A percentile compares a stretch with the other conserved stretches of the same genome.
Evolutionary conservation across 208 protist genomes (phyloP).

Genomic region (Leishmania braziliensis): DNA sequence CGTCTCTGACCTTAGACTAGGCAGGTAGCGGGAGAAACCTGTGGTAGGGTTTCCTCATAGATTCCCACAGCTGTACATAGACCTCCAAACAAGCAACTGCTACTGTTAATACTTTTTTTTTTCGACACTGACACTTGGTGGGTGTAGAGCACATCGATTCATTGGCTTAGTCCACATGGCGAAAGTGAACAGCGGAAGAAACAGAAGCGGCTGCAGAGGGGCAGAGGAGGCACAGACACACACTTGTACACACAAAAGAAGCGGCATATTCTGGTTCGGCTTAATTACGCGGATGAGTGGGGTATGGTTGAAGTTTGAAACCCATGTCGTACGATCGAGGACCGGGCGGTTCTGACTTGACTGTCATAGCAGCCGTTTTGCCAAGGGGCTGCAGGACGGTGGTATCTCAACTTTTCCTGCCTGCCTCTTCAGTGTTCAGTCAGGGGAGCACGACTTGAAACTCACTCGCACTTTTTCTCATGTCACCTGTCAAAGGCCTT

Average conservation of each 20-base stretch:
- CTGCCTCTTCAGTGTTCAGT: neutral
- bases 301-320: neutral
- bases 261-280: neutral
- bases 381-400: neutral
- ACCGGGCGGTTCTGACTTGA: neutral
- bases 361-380: neutral
- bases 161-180: neutral
- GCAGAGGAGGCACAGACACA: neutral
- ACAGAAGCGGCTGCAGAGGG: neutral
- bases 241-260: neutral
- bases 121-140: neutral
- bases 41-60: conserved; percentile 1
- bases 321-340: neutral
- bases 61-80: neutral
- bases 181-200: neutral
- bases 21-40: neutral
- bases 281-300: neutral
- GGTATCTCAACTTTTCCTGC: neutral
- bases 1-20: neutral
- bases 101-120: neutral
- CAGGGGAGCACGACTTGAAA: neutral
- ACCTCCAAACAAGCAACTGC: neutral
- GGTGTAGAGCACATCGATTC: neutral
- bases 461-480: neutral
- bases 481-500: neutral